Base-by-base conservation (phyloP, 352 stramenopile genomes). In the Phytophthora constricta region DNA sequence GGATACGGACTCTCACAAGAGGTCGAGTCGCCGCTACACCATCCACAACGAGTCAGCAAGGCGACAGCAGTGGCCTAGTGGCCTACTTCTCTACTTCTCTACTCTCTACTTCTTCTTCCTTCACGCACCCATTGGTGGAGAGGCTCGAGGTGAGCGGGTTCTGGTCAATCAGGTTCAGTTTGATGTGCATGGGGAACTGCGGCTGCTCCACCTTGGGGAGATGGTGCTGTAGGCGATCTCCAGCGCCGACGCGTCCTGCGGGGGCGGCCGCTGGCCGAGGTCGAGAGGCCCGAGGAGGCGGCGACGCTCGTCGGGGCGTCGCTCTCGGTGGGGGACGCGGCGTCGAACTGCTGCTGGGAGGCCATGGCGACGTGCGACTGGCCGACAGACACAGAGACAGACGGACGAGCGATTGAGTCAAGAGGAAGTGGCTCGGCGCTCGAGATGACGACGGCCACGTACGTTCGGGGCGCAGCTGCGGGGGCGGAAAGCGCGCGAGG, bases 191-290 rank as follows among this genome's bases (percentile, higher is more conserved):
- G 42, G 73, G 70, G 48, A 64, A 76, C 39, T 62, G 61, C 33
- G 73, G 59, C 57, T 81, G 74, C 59, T 91, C 80, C 43, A 87
- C 75, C 70, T 91, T 90, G 56, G 84, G 45, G 84, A 91, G 70
- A 92, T 92, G 45, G 84, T 92, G 53, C 78, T 89, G 77, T 92
- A 92, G 17, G 84, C 74, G 74, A 92, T 92, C 75, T 92, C 84
- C 26, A 92, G 72, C 58, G 78, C 71, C 28, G 70, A 81, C 4
- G 69, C 31, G 33, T 73, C 58, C 43, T 77, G 61, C 20, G 72
- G 53, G 65, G 73, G 9, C 69, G 58, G 42, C 62, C 70, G 33
- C 37, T 48, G 10, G 65, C 58, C 17, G 49, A 43, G n/a, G 49
- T 28, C 3, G 49, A 42, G 67, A 65, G 8, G 57, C 13, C 17